Evolutionary conservation across 2,329 filamentous ascomycete genomes (phyloP).

Genomic region (Cytospora piceae): DNA sequence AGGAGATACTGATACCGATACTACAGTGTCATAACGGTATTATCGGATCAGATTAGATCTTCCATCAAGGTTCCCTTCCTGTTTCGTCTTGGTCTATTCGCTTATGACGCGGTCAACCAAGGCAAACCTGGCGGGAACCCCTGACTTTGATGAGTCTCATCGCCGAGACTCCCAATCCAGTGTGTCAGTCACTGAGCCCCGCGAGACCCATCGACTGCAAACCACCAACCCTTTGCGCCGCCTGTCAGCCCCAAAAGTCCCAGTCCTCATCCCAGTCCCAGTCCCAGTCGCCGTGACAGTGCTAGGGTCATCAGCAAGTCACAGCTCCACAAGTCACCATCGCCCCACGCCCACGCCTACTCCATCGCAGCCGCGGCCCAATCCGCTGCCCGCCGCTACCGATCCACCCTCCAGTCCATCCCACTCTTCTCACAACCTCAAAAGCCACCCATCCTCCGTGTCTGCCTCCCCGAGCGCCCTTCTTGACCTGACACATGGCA

Average conservation of each 20-base stretch:
- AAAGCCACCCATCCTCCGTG: conserved; percentile 22
- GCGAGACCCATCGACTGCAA: conserved; percentile 20
- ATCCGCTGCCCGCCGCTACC: conserved; percentile 22
- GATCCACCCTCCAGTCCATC: conserved; percentile 19
- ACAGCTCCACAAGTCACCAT: conserved; percentile 14
- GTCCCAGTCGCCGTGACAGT: neutral
- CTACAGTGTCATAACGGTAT: conserved; percentile 12
- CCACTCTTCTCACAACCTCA: conserved; percentile 24
- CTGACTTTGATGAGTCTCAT: conserved; percentile 17
- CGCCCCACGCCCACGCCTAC: conserved; percentile 24
- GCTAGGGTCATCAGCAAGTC: conserved; percentile 15
- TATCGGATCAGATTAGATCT: conserved; percentile 31
- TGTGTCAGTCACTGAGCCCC: conserved; percentile 10
- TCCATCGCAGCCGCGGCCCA: conserved; percentile 26
- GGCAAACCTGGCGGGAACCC: conserved; percentile 11
- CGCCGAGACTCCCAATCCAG: conserved; percentile 18
- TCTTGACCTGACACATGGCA: conserved; percentile 28
- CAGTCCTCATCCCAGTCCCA: neutral
- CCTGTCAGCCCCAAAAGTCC: conserved; percentile 19
- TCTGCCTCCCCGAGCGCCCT: conserved; percentile 19
- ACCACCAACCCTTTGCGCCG: conserved; percentile 29
- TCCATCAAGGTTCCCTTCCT: neutral
- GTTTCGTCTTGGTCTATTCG: conserved; percentile 15
- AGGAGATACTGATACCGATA: neutral
- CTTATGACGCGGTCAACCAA: conserved; percentile 24